A percentile compares a stretch with the other conserved stretches of the same genome.
Evolutionary conservation across 2,329 filamentous ascomycete species (phyloP).

Genomic region (Ascochyta koolunga): DNA sequence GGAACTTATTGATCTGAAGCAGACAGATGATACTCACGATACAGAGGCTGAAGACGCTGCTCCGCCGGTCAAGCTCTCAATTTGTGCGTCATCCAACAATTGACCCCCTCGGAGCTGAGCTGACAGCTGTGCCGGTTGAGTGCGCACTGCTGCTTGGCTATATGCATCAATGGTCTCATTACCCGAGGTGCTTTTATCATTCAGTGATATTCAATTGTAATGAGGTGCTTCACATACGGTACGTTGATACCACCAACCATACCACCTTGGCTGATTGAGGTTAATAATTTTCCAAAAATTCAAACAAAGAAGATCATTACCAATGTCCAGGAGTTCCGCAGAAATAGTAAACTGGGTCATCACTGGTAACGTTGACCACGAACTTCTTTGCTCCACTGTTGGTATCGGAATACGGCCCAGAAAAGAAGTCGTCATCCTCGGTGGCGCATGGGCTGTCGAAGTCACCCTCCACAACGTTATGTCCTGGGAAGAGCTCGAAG

Average conservation of each 20-base stretch:
- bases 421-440: constrained; percentile 25
- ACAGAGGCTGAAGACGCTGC: constrained; percentile 5
- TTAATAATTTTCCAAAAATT: too few species aligned
- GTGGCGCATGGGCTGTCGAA: constrained; percentile 22
- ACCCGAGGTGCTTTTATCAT: not conserved
- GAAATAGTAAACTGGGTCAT: constrained; percentile 33
- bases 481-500: constrained; percentile 21
- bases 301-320: too few species aligned
- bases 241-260: constrained; percentile 17
- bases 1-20: too few species aligned
- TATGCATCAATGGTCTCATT: constrained; percentile 9
- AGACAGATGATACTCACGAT: not conserved
- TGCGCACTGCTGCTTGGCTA: constrained; percentile 3
- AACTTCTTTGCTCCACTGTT: constrained; percentile 30
- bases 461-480: constrained; percentile 22
- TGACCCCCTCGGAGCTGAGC: constrained; percentile 16
- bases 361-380: constrained; percentile 30
- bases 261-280: constrained; percentile 8
- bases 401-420: constrained; percentile 25
- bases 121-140: constrained; percentile 3
- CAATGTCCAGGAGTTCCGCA: constrained; percentile 30
- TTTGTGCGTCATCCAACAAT: constrained; percentile 21
- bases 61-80: constrained; percentile 19
- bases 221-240: not conserved
- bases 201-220: not conserved